Evolutionary conservation across 495 filamentous ascomycete genomes (phyloP).

Genomic region (Aspergillus nidulans): DNA sequence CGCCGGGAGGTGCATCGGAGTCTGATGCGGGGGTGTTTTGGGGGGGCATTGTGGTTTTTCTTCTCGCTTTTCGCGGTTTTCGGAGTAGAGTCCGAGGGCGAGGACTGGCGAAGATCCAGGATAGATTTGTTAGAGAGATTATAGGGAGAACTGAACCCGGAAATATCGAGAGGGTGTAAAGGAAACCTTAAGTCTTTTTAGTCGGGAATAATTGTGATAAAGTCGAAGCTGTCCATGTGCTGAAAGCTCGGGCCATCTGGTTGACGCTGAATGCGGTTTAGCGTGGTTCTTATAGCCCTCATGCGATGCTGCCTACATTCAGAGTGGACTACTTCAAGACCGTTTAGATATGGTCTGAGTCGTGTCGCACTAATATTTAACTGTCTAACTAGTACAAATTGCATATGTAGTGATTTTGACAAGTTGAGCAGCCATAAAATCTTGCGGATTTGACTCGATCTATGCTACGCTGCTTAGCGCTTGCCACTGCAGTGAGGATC

Average conservation of each 20-base stretch:
- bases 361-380: too few relatives aligned
- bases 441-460: too few relatives aligned
- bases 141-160: too few relatives aligned
- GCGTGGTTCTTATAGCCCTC: neutral
- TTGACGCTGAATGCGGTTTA: neutral
- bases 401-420: too few relatives aligned
- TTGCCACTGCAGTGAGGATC: too few relatives aligned
- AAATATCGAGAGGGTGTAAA: too few relatives aligned
- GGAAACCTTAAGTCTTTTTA: neutral
- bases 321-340: too few relatives aligned
- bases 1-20: slow-evolving; percentile 5
- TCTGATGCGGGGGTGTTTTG: slow-evolving; percentile 20
- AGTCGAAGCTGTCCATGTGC: neutral
- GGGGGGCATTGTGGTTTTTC: slow-evolving; percentile 12
- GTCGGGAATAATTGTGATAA: neutral
- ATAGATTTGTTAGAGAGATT: too few relatives aligned
- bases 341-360: neutral
- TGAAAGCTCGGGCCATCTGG: neutral
- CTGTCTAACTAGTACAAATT: too few relatives aligned
- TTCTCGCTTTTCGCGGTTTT: slow-evolving; percentile 2
- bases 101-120: neutral
- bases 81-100: neutral
- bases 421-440: too few relatives aligned
- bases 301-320: neutral
- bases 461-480: too few relatives aligned